Evolutionary conservation across 306 rosid genomes (phyloP).

Genomic region (Phaseolus lunatus): DNA sequence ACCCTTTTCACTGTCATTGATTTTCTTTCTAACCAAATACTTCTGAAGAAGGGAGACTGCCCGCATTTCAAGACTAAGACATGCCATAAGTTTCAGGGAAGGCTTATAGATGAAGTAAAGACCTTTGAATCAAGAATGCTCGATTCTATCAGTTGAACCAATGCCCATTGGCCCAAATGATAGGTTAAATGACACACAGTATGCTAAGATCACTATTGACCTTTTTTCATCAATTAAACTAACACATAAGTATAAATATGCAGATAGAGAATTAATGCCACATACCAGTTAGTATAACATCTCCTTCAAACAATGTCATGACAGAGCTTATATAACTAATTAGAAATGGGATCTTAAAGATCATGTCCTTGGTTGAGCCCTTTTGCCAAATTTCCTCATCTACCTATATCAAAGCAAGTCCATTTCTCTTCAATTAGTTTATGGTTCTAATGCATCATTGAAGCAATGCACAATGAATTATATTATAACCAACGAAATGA

Average conservation of each 20-base stretch:
- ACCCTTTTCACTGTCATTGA: background rate
- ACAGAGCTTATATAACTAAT: slow-evolving; percentile 87
- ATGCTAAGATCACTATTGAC: background rate
- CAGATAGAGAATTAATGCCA: background rate
- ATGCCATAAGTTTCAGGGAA: background rate
- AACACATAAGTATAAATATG: background rate
- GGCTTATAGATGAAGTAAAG: background rate
- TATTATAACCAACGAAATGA: slow-evolving; percentile 10
- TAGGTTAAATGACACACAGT: background rate
- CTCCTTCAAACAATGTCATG: slow-evolving; percentile 94
- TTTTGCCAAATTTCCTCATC: slow-evolving; percentile 87
- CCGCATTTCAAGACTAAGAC: background rate
- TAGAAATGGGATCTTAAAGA: slow-evolving; percentile 88
- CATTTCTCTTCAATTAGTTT: slow-evolving; percentile 37
- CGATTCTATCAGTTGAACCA: background rate
- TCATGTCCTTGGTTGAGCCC: slow-evolving; percentile 96
- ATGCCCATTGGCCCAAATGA: background rate
- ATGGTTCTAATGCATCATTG: slow-evolving; percentile 12
- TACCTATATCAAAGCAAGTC: slow-evolving; percentile 61
- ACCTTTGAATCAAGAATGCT: background rate
- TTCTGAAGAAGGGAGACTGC: background rate
- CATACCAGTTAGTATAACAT: slow-evolving; percentile 91
- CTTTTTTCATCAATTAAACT: background rate
- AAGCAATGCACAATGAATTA: slow-evolving; percentile 30
- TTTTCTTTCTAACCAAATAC: background rate